phyloP scores from a whole-genome alignment of 2,329 filamentous ascomycete species.

The Plenodomus lindquistii region DNA sequence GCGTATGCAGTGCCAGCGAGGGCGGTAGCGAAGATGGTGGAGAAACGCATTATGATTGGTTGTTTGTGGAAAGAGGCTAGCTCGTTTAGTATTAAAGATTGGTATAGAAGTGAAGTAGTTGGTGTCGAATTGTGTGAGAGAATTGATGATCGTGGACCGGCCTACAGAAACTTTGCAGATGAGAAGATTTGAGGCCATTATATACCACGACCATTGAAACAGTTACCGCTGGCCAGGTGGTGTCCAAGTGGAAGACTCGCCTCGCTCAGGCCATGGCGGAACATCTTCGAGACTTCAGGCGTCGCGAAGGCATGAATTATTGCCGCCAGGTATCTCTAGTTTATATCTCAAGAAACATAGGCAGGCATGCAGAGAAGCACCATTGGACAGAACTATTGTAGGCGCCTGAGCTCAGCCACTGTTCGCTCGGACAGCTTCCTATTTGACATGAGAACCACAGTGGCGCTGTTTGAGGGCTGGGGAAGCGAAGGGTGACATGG shows the following conservation, averaged over 20 bases:
- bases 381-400: constrained; percentile 29
- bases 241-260: constrained; percentile 26
- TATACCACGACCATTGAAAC: constrained; percentile 38
- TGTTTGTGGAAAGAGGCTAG: constrained; percentile 33
- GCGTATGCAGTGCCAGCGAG: constrained; percentile 36
- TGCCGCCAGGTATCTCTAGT: constrained; percentile 20
- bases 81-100: constrained; percentile 29
- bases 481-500: constrained; percentile 7
- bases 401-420: constrained; percentile 36
- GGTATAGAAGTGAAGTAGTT: constrained; percentile 28
- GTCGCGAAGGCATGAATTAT: constrained; percentile 38
- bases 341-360: constrained; percentile 16
- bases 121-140: constrained; percentile 34
- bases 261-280: constrained; percentile 33
- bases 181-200: constrained; percentile 42
- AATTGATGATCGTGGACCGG: constrained; percentile 41
- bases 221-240: constrained; percentile 20
- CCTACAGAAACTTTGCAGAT: constrained; percentile 33
- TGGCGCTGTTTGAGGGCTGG: constrained; percentile 37
- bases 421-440: constrained; percentile 11
- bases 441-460: constrained; percentile 23
- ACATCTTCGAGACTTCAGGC: constrained; percentile 39
- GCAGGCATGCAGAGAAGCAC: constrained; percentile 7
- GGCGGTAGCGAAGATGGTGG: constrained; percentile 37
- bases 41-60: constrained; percentile 47